Evolutionary conservation across 1,284 basidiomycete species (phyloP).

Genomic region (Gomphus bonarii): DNA sequence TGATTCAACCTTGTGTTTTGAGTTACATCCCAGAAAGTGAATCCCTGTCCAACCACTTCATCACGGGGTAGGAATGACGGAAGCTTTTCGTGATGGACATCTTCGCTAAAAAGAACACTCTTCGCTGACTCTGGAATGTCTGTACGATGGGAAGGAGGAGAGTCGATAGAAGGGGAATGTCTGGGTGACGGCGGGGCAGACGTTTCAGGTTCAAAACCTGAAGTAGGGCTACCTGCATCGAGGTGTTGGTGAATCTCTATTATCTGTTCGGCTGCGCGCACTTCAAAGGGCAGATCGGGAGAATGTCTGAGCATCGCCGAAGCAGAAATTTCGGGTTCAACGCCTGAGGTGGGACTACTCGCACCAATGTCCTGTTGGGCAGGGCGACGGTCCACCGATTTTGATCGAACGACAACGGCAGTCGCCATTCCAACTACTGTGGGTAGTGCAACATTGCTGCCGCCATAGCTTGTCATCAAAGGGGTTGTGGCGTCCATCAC

Average conservation of each 20-base stretch:
- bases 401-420: not conserved
- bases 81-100: not conserved
- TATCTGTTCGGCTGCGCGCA: not conserved
- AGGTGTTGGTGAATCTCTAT: not conserved
- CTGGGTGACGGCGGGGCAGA: constrained; percentile 2
- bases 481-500: not conserved
- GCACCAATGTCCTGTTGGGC: not conserved
- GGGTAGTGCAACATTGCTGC: not conserved
- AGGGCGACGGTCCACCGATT: not conserved
- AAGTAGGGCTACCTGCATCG: not conserved
- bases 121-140: constrained; percentile 9
- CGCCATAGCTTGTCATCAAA: not conserved
- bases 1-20: not conserved
- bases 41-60: not conserved
- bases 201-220: not conserved
- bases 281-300: not conserved
- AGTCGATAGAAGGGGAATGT: constrained; percentile 3
- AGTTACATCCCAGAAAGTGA: not conserved
- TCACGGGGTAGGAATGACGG: not conserved
- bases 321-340: no score
- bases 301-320: no score
- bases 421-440: constrained; percentile 1
- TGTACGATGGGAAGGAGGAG: constrained; percentile 5
- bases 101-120: constrained; percentile 2
- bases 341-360: not conserved